Evolutionary conservation across 768 basidiomycete species (phyloP).

Genomic region (Mycena galericulata): DNA sequence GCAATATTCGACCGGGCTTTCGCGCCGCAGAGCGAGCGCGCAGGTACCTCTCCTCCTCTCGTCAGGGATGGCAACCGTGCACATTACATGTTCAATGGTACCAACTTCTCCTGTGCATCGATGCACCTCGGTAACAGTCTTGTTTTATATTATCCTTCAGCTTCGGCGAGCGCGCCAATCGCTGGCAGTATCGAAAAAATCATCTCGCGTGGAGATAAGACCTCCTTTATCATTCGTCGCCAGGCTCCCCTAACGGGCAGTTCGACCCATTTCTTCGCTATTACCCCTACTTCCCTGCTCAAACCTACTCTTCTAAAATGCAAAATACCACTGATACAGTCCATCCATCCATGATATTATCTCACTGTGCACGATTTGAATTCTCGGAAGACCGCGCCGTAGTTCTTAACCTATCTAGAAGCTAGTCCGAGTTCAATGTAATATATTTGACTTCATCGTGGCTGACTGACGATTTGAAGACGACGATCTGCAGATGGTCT

Average conservation of each 20-base stretch:
- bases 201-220: conserved; percentile 8
- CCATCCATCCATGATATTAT: conserved; percentile 13
- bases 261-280: conserved; percentile 28
- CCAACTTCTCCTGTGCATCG: conserved; percentile 28
- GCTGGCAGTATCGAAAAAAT: conserved; percentile 29
- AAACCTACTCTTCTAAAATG: conserved; percentile 31
- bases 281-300: conserved; percentile 29
- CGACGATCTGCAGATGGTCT: conserved; percentile 15
- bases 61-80: conserved; percentile 23
- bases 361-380: conserved; percentile 30
- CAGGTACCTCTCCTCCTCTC: conserved; percentile 22
- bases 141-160: conserved; percentile 29
- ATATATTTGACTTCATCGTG: neutral
- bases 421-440: conserved; percentile 7
- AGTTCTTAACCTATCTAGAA: conserved; percentile 29
- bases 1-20: conserved; percentile 26
- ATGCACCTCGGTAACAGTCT: conserved; percentile 32
- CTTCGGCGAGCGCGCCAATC: conserved; percentile 19
- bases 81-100: conserved; percentile 18
- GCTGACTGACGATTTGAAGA: conserved; percentile 2
- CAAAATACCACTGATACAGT: conserved; percentile 17
- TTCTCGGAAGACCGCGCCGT: conserved; percentile 26
- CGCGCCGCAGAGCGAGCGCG: conserved; percentile 11
- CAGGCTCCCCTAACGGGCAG: conserved; percentile 13
- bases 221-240: conserved; percentile 17